Base-by-base conservation (phyloP, 306 rosid species). In the Prunus armeniaca region DNA sequence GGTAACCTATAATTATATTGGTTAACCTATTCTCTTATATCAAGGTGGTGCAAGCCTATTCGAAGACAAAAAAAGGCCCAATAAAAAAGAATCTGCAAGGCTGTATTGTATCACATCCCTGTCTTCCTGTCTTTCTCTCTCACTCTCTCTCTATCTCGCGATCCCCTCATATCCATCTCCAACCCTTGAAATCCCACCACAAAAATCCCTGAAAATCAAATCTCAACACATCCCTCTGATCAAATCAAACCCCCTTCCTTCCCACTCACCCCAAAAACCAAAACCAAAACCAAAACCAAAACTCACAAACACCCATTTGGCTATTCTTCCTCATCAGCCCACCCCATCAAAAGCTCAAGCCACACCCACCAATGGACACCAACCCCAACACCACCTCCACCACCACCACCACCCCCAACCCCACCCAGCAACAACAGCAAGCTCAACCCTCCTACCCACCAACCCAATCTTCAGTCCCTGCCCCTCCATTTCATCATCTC, bases 401-500 rank as follows among this genome's bases (percentile, higher is more conserved):
- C 50, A 0, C 56, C 77, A 0, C 75, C 73, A 14, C 34, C 47
- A 25, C 52, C 22, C 5, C 76, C 55, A 6, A 0, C 72, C 3
- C 75, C 57, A 30, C 64, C 52, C 67, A 63, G 13, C 65, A 25
- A 20, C 65, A 27, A 54, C 65, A 28, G 19, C 67, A 65, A 65
- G 47, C 69, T 20, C 69, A 65, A 38, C 10, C 69, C 24, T 51
- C 90, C 54, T 91, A 79, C 86, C 91, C 78, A 38, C 82, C 87
- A 3, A 24, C 80, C 70, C 89, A 80, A 47, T 49, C 84, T 79
- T 78, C 89, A 14, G 80, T 72, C 34, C 76, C 78, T 17, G 77
- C 81, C 2, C 72, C 91, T 25, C 85, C 93, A 52, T 92, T 89
- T 74, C 99, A 95, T 84, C 99, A 95, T 71, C 98, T 92, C 13